Evolutionary conservation across 257 asterid species (phyloP).

Genomic region (Marsdenia floribunda): DNA sequence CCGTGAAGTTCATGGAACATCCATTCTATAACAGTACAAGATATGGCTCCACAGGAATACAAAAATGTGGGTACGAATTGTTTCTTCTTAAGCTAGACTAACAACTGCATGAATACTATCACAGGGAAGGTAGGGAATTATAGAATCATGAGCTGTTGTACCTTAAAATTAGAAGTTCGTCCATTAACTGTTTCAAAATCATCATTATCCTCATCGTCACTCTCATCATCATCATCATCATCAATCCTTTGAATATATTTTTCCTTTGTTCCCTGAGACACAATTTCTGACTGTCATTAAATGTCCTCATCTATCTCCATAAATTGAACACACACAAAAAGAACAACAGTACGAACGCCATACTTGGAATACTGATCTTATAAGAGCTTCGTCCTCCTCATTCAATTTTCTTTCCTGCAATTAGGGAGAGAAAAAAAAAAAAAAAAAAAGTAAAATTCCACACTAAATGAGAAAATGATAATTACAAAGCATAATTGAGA

Average conservation of each 20-base stretch:
- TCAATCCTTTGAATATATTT: slow-evolving; percentile 43
- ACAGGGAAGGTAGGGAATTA: background rate
- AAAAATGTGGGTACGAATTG: background rate
- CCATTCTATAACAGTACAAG: background rate
- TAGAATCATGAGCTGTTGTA: slow-evolving; percentile 10
- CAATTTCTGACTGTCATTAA: slow-evolving; percentile 8
- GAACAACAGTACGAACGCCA: background rate
- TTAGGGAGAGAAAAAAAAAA: too few relatives aligned
- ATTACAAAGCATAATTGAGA: background rate
- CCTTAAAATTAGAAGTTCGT: slow-evolving; percentile 47
- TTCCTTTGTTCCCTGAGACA: slow-evolving; percentile 43
- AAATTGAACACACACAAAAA: background rate
- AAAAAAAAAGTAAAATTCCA: background rate
- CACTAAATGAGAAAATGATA: background rate
- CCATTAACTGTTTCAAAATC: slow-evolving; percentile 18
- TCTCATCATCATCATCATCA: slow-evolving; percentile 41
- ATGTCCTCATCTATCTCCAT: background rate
- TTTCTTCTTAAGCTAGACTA: background rate
- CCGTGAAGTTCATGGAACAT: background rate
- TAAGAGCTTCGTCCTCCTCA: slow-evolving; percentile 77
- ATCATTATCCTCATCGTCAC: slow-evolving; percentile 23
- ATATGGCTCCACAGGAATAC: background rate
- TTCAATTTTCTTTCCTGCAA: slow-evolving; percentile 49
- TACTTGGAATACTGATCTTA: slow-evolving; percentile 54
- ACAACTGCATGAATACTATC: background rate